These are phyloP conservation scores for Paramecium primaurelia DNA, from an alignment of 73 alveolate genomes.

Conservation along the genomic window DNA sequence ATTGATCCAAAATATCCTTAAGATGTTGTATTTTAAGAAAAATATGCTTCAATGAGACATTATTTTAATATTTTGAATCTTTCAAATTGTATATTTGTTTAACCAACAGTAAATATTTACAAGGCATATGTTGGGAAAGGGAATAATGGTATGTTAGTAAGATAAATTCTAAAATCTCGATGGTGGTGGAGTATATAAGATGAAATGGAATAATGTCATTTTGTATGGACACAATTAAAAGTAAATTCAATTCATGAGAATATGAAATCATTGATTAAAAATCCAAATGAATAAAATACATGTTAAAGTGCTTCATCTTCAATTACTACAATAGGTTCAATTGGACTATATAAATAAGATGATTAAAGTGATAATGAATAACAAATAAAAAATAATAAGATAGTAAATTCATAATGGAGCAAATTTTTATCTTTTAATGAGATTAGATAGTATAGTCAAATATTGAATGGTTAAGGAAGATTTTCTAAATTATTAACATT, in stretches of 20 bases:
- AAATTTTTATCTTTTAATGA: not conserved
- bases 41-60: constrained; percentile 48
- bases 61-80: constrained; percentile 30
- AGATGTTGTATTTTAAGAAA: constrained; percentile 5
- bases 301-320: constrained; percentile 15
- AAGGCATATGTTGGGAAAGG: constrained; percentile 85
- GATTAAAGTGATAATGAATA: constrained; percentile 43
- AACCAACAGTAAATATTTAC: constrained; percentile 17
- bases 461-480: constrained; percentile 8
- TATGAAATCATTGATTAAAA: constrained; percentile 27
- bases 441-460: not conserved
- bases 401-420: not conserved
- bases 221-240: constrained; percentile 83
- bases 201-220: constrained; percentile 73
- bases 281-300: not conserved
- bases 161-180: constrained; percentile 72
- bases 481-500: not conserved
- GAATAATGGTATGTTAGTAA: constrained; percentile 74
- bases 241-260: constrained; percentile 50
- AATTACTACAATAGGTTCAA: constrained; percentile 18
- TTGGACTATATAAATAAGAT: constrained; percentile 15
- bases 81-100: constrained; percentile 24
- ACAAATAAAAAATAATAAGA: not conserved
- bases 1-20: constrained; percentile 50
- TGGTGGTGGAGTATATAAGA: constrained; percentile 86